A percentile compares a stretch with the other conserved stretches of the same genome.
Evolutionary conservation across 2,329 filamentous ascomycete genomes (phyloP).

Genomic region (Colletotrichum kahawae): DNA sequence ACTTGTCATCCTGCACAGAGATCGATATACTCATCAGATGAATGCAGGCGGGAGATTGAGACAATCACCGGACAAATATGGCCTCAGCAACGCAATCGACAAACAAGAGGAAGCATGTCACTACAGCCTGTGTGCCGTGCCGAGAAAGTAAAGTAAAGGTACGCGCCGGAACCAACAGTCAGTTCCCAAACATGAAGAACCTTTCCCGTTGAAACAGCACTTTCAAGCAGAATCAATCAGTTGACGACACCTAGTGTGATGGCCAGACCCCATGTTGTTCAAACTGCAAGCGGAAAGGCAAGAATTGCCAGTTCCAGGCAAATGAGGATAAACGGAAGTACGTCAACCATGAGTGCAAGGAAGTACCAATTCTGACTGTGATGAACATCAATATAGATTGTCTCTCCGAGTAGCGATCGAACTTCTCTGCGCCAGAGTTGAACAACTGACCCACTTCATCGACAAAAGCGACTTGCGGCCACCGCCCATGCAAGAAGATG

Average conservation of each 20-base stretch:
- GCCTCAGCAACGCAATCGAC: not conserved
- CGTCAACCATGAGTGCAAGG: not conserved
- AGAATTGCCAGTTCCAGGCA: not conserved
- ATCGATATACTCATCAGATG: not conserved
- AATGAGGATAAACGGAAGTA: not conserved
- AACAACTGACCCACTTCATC: constrained; percentile 38
- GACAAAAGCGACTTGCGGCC: constrained; percentile 39
- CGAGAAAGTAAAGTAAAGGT: constrained; percentile 50
- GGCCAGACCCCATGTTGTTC: not conserved
- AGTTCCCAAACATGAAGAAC: not conserved
- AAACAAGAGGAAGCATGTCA: constrained; percentile 40
- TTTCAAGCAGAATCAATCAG: not conserved
- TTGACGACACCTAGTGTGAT: not conserved
- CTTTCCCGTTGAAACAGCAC: not conserved
- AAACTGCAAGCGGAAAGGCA: not conserved
- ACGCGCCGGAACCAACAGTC: constrained; percentile 10
- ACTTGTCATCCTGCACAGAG: not conserved
- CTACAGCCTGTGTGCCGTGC: constrained; percentile 47
- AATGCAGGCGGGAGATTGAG: not conserved
- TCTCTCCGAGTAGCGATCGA: not conserved
- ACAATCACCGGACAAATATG: not conserved
- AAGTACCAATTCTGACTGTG: not conserved
- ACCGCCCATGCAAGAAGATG: constrained; percentile 35
- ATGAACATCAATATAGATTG: not conserved
- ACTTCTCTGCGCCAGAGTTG: not conserved